Evolutionary conservation across 208 protist genomes (phyloP), one percentile per base, ranked within the genome.

Genomic region (Crithidia acanthocephali): DNA sequence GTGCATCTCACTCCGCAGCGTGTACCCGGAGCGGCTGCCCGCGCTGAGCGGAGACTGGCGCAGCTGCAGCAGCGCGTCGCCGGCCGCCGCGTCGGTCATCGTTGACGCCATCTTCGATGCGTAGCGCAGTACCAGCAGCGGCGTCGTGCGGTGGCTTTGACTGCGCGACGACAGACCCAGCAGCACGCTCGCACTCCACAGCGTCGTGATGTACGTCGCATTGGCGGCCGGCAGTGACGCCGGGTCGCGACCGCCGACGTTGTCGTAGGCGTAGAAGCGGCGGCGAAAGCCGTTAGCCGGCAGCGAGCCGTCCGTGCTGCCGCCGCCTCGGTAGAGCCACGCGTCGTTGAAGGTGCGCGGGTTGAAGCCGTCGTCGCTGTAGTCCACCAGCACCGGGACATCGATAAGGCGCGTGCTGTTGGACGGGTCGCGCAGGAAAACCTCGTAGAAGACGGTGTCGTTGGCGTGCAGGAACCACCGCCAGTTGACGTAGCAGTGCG

Each of bases 231-330:
- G 13, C 44, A 51, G 20, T 4, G 35, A 15, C 6, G 53, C 7
- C 6, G 42, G 23, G 57, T 42, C 47, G 25, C 47, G 44, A 42
- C 76, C 76, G 40, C 80, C 84, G 33, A 91, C 68, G 67, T 89
- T 92, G 69, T 92, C 88, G 72, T 89, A 92, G n/a, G 86, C 59
- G 64, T 86, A 87, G 50, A 93, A 90, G 4, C 91, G 84, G 20
- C 85, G 82, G 23, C 74, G 68, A 25, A 88, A 81, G 4, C 78
- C 69, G 33, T 72, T 48, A 11, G 51, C 28, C 4, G 68, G 40
- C 10, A 52, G 10, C 22, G 53, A 28, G 30, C 60, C 70, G 35
- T 65, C 68, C 35, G 44, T 57, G 30, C 59, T 42, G 30, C 60
- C 67, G 2, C 33, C 59, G 2, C 55, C 45, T 23, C 80, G 72